phyloP scores from a whole-genome alignment of 202 grass and related monocot genomes.

The Hordeum pubiflorum region DNA sequence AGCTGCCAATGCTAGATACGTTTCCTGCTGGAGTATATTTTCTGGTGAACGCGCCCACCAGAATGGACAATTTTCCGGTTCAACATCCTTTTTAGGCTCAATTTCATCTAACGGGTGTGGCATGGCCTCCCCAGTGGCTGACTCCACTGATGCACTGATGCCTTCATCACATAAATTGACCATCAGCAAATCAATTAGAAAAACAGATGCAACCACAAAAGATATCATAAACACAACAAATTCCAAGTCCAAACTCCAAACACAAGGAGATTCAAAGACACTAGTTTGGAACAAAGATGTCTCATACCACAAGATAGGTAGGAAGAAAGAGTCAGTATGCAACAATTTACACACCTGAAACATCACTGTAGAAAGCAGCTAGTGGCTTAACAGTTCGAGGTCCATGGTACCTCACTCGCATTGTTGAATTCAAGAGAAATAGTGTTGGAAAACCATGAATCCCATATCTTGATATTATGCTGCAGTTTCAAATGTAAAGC shows the following conservation, averaged over 20 bases:
- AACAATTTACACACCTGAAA: conserved; percentile 55
- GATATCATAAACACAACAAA: background rate
- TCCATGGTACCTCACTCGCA: conserved; percentile 80
- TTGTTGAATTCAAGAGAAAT: conserved; percentile 86
- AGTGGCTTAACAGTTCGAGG: conserved; percentile 60
- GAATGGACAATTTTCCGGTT: conserved; percentile 87
- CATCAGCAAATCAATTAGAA: conserved; percentile 1
- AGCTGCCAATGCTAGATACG: conserved; percentile 67
- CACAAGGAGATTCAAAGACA: background rate
- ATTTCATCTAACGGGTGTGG: conserved; percentile 41
- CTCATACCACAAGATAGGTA: background rate
- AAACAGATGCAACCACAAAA: background rate
- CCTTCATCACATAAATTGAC: conserved; percentile 45
- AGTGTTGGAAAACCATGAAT: conserved; percentile 97
- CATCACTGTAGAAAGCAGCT: conserved; percentile 76
- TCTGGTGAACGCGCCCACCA: conserved; percentile 93
- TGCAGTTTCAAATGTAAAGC: conserved; percentile 35
- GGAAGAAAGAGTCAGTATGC: background rate
- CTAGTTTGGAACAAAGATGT: background rate
- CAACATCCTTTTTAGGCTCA: conserved; percentile 35
- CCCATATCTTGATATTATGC: conserved; percentile 90
- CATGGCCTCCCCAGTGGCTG: conserved; percentile 34
- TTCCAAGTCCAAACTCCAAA: background rate
- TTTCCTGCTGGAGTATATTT: conserved; percentile 91
- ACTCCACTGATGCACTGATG: conserved; percentile 41